Base-by-base conservation (phyloP, 2,329 filamentous ascomycete genomes). In the Colletotrichum magnum region DNA sequence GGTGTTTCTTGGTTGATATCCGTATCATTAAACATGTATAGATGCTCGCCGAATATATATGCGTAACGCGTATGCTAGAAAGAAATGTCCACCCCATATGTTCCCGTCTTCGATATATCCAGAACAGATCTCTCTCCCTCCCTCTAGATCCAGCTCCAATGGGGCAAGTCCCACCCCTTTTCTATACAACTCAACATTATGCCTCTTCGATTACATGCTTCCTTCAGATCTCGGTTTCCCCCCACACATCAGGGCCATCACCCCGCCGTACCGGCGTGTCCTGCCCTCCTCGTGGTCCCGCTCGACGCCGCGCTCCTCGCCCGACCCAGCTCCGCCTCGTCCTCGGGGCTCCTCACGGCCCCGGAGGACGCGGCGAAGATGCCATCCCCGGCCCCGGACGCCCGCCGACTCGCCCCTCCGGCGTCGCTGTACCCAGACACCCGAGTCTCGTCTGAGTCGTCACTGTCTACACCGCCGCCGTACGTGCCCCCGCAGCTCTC, bases 401-500 rank as follows among this genome's bases (percentile, higher is more conserved):
- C 61, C n/a, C 32, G 48, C 3, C 61, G 58, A 18, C 73, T 18
- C 61, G 61, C 48, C 24, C 28, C 60, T 26, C 72, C 69, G 10
- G 68, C 73, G 39, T 73, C 75, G 10, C 53, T 21, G 48, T 54
- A 9, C 12, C 62, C 36, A 13, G 62, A 58, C 12, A 48, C 56
- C 48, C 21, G 57, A 53, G 47, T 62, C 51, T 58, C 62, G 7
- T 71, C 68, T 41, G 67, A 72, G 1, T 63, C 68, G 43, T 71
- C 72, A 57, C 64, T 75, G 6, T 73, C 74, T 3, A 69, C 72
- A 10, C 58, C 79, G 43, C 80, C 79, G 0, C 86, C 88, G 76
- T 89, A 89, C 16, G 84, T 82, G 0, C 91, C 92, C 13, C 92
- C 91, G 6, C 92, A 90, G 68, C 90, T 91, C 79, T 94, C 91